Evolutionary conservation across 371 early-diverging fungal species (phyloP), one percentile per base, ranked within the genome.

Genomic region (Mucor plumbeus): DNA sequence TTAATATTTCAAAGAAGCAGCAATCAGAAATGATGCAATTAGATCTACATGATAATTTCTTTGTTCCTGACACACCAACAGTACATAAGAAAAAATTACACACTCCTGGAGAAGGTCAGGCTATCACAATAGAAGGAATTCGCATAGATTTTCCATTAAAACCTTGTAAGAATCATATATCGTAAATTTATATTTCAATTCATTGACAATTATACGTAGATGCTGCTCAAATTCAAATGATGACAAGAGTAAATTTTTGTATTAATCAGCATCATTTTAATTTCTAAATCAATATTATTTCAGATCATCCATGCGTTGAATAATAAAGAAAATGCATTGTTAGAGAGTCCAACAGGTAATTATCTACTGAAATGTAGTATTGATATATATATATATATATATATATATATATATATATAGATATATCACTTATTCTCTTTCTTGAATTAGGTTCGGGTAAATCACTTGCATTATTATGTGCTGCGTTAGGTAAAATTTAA

Each of bases 311-410:
- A 79, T 44, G 81, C 86, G 5, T 55, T 87, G 8, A 84, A 84
- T 50, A 69, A 67, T 6, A 44, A 71, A 8, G 75, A 87, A 63
- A 84, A 87, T 69, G 86, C 88, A 4, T 48, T 87, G 13, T 61
- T 87, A 8, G 88, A 87, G 41, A 87, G 88, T 53, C 88, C 88
- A 9, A 87, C 88, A 41, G 88, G 87, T 83, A 75, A 26, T 14
- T 0, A 64, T 9, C 35, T 17, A 31, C 0, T 6, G 5, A 50
- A 50, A 1, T 7, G 7, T 9, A 10, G 19, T 33, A 48, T 36
- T 31, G 6, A 17, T 6, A 3, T 26, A 26, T 26, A 26, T 26
- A 26, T 26, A 26, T 26, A 26, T 26, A 26, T 26, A 26, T 26
- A 26, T 26, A 26, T 38, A 5, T 11, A 38, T 36, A 9, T 36